Base-by-base conservation (phyloP, 805 yeast species). In the Starmerella ratchasimensis region DNA sequence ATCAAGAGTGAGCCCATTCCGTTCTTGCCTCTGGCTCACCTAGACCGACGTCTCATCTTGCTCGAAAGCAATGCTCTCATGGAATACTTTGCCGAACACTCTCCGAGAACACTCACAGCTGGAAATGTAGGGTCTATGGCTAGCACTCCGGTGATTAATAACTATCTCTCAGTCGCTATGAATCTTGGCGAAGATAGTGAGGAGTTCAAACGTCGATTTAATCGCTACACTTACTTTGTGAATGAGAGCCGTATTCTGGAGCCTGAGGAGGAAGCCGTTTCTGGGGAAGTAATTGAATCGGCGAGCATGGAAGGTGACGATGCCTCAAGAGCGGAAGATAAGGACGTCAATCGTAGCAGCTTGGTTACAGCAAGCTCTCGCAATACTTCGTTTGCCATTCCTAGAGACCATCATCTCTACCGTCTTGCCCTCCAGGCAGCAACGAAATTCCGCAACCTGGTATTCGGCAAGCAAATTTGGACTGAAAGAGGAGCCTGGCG, bases 61-160 rank as follows among this genome's bases (percentile, higher is more conserved):
- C 74, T 77, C 0, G 97, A 88, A 57, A 72, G 88, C 0, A 67
- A 72, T 42, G 96, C 96, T 0, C 41, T 88, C 5, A 72, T 93
- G 75, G 67, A 68, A 2, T 74, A 66, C 48, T 59, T 72, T 11
- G 42, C 72, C 18, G 54, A 67, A 16, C 51, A 55, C 24, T 55
- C 60, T 31, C 76, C 76, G 0, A 48, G 57, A 0, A 56, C 61
- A 20, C 56, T 79, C 9, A 64, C 60, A 22, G 43, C 38, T 8
- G 49, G 48, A 1, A 61, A 64, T 18, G 53, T 64, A 5, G 60
- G 75, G 13, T 68, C 71, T 9, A 18, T 31, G 13, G 18, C 46
- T 4, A 34, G 24, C 2, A 26, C 42, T 5, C 48, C 53, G 3
- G 34, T 36, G 1, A 6, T 50, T 7, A 36, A 37, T 38, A 49